A percentile compares a stretch with the other conserved stretches of the same genome.
phyloP scores from a whole-genome alignment of 78 protist genomes.

The Goniomonas avonlea region DNA sequence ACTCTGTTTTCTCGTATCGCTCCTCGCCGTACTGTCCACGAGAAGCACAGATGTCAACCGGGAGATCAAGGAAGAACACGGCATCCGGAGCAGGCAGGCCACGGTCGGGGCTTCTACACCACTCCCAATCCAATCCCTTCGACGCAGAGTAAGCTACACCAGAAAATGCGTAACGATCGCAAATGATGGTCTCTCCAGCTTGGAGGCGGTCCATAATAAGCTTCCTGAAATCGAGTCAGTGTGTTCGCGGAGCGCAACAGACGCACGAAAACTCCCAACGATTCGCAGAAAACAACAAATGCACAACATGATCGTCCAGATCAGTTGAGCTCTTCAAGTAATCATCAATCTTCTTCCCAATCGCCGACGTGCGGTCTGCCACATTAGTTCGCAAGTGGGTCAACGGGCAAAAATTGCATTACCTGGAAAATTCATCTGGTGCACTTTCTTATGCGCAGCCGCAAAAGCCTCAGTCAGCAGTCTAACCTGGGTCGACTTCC shows the following conservation, averaged over 20 bases:
- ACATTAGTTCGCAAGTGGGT: too few species aligned
- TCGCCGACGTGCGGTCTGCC: constrained; percentile 66
- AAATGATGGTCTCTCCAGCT: constrained; percentile 57
- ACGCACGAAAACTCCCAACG: constrained; percentile 64
- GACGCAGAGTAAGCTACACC: constrained; percentile 85
- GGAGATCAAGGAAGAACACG: constrained; percentile 55
- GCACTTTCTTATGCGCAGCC: not conserved
- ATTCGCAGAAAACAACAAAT: constrained; percentile 77
- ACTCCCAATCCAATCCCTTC: constrained; percentile 65
- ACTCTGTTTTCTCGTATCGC: constrained; percentile 65
- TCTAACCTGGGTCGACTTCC: constrained; percentile 68
- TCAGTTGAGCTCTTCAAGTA: constrained; percentile 54
- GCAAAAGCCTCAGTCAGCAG: too few species aligned
- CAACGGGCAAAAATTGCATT: too few species aligned
- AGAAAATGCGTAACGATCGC: constrained; percentile 76
- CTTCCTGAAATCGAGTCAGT: too few species aligned
- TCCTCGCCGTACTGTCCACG: constrained; percentile 73
- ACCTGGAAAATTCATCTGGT: too few species aligned
- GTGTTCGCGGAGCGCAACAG: too few species aligned
- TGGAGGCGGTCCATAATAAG: constrained; percentile 18
- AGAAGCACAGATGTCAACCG: not conserved
- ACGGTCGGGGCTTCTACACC: constrained; percentile 71
- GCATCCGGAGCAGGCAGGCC: constrained; percentile 79
- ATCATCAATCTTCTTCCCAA: constrained; percentile 61
- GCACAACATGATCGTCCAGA: constrained; percentile 70